Base-by-base conservation (phyloP, 805 yeast genomes). In the Spencermartinsiella europaea region DNA sequence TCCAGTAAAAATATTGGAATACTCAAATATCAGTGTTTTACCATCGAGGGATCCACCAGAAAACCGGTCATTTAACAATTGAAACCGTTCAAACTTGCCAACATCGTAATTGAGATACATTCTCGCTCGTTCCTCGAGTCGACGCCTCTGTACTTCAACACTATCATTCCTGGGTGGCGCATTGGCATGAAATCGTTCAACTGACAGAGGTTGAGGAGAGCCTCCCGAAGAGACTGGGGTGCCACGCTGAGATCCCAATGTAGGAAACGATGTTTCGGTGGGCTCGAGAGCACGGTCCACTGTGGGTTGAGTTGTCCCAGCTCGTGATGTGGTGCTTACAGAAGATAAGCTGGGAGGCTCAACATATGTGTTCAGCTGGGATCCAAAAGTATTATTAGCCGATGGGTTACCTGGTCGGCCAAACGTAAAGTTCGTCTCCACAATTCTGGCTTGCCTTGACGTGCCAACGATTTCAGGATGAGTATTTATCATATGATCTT, bases 101-200 rank as follows among this genome's bases (percentile, higher is more conserved):
- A 63, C 62, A 22, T 80, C 72, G 54, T 82, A 79, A 43, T 77
- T 72, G 44, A 85, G 65, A 60, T 87, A 85, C 62, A 85, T 89
- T 60, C 83, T 81, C 1, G 95, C 96, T 59, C 96, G 72, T 61
- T 87, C 95, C 52, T 85, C 91, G 22, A 88, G 71, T 54, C 96
- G 74, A 60, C 73, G 66, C 51, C 69, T 74, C 54, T 79, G 84
- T 36, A 72, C 65, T 27, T 74, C 78, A 8, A 65, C 62, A 1
- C 74, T 62, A 22, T 63, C 45, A 8, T 49, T 55, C 3, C 48
- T 50, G 14, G 49, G 53, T 5, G 51, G 46, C 31, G 40, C 34
- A n/a, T 55, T 53, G 19, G 49, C 44, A 31, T 50, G 50, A 40
- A 45, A 50, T 2, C 42, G 16, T 2, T 53, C 27, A 8, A 50